phyloP scores from a whole-genome alignment of 768 basidiomycete species.

The Amanita rubescens region DNA sequence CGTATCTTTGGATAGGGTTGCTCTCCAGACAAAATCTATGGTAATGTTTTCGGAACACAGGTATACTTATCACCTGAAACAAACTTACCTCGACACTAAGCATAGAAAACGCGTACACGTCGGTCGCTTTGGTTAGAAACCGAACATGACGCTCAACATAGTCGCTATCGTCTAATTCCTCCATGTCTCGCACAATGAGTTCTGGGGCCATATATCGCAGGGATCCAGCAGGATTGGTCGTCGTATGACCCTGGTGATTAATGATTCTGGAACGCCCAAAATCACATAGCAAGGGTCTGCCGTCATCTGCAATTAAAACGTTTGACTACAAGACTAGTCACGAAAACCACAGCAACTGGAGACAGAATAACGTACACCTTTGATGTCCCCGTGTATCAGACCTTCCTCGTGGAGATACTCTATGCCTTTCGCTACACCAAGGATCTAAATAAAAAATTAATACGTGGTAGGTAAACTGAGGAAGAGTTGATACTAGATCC shows the following conservation, averaged over 20 bases:
- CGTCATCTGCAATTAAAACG: constrained; percentile 46
- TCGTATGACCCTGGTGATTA: constrained; percentile 29
- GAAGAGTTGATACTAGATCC: neutral
- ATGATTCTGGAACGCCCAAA: constrained; percentile 55
- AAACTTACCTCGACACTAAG: neutral
- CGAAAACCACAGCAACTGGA: neutral
- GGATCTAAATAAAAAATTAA: constrained; percentile 26
- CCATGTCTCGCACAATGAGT: neutral
- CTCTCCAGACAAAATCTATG: neutral
- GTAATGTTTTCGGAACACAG: neutral
- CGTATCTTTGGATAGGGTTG: neutral
- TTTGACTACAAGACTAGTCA: constrained; percentile 33
- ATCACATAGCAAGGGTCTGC: constrained; percentile 49
- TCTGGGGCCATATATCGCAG: constrained; percentile 56
- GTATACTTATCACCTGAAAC: neutral
- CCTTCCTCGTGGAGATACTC: constrained; percentile 48
- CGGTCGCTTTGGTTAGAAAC: neutral
- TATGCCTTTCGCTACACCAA: constrained; percentile 44
- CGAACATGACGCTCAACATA: neutral
- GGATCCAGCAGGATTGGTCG: constrained; percentile 37
- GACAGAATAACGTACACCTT: constrained; percentile 37
- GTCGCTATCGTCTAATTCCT: neutral
- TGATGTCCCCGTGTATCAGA: constrained; percentile 56
- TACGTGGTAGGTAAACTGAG: too few species aligned
- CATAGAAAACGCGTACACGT: constrained; percentile 1